These are phyloP conservation scores for Leccinum fuscescens DNA, from an alignment of 1,284 basidiomycete genomes.

Conservation along the genomic window DNA sequence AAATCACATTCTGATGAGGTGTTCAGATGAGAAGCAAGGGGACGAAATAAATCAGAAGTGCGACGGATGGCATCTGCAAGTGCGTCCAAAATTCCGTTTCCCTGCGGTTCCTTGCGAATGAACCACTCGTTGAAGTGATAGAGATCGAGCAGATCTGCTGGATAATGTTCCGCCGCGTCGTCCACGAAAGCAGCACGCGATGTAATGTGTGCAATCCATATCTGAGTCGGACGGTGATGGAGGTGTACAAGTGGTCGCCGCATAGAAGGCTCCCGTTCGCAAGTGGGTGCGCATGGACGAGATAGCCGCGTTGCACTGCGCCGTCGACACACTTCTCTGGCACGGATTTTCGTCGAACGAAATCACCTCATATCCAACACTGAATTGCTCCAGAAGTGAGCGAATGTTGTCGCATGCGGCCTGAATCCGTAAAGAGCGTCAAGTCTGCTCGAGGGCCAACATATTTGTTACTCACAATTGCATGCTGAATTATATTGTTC, in stretches of 20 bases:
- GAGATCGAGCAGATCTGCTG: conserved; percentile 19
- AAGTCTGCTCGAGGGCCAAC: neutral
- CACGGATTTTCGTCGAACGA: conserved; percentile 15
- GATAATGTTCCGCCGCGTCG: conserved; percentile 20
- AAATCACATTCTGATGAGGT: no score
- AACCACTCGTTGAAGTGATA: conserved; percentile 32
- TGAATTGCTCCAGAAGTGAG: conserved; percentile 13
- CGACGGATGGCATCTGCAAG: conserved; percentile 29
- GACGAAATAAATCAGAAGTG: conserved; percentile 14
- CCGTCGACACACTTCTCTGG: conserved; percentile 19
- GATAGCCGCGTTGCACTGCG: conserved; percentile 10
- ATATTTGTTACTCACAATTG: conserved; percentile 5
- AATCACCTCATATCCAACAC: conserved; percentile 15
- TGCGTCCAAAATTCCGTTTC: conserved; percentile 21
- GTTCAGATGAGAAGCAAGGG: conserved; percentile 24
- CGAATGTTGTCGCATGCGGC: conserved; percentile 6
- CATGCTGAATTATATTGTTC: conserved; percentile 11
- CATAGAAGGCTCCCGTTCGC: conserved; percentile 20
- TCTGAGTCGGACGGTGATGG: conserved; percentile 11
- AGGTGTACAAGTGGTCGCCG: conserved; percentile 15
- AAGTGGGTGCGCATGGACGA: conserved; percentile 19
- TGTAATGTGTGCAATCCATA: conserved; percentile 32
- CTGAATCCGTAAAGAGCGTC: conserved; percentile 12
- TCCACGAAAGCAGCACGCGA: conserved; percentile 32
- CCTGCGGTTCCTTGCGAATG: conserved; percentile 21